Conservation (phyloP, 176 grass and related monocot species). For the Aegilops speltoides region DNA sequence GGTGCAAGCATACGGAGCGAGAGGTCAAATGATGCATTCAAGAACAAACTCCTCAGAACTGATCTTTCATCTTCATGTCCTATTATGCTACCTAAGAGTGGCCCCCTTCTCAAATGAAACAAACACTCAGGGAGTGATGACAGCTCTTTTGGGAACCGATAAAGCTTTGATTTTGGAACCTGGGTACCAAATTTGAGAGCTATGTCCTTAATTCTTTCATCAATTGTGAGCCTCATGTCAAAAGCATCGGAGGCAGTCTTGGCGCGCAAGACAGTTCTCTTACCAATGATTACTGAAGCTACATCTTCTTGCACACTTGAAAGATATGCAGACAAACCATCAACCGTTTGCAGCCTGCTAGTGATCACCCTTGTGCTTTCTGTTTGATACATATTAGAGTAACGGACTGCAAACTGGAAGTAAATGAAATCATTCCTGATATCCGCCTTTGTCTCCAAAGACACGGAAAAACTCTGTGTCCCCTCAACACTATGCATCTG, state of each 20-base stretch:
- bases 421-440: slow-evolving; percentile 85
- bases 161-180: slow-evolving; percentile 78
- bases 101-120: slow-evolving; percentile 95
- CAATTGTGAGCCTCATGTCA: slow-evolving; percentile 68
- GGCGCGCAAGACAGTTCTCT: slow-evolving; percentile 65
- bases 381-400: slow-evolving; percentile 81
- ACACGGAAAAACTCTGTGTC: slow-evolving; percentile 92
- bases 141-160: slow-evolving; percentile 84
- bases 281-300: slow-evolving; percentile 74
- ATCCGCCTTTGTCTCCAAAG: slow-evolving; percentile 83
- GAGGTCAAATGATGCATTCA: slow-evolving; percentile 86
- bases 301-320: slow-evolving; percentile 74
- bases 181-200: slow-evolving; percentile 85
- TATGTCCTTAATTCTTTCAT: slow-evolving; percentile 93
- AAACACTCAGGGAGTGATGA: slow-evolving; percentile 77
- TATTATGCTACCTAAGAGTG: slow-evolving; percentile 91
- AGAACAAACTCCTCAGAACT: slow-evolving; percentile 83
- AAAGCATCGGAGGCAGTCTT: slow-evolving; percentile 61
- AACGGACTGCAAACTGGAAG: slow-evolving; percentile 92
- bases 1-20: slow-evolving; percentile 87
- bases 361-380: slow-evolving; percentile 90
- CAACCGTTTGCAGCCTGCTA: slow-evolving; percentile 68
- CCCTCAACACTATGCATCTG: slow-evolving; percentile 95
- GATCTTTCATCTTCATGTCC: slow-evolving; percentile 96
- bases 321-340: slow-evolving; percentile 76